Conservation (phyloP, 2,329 filamentous ascomycete genomes). For the Remersonia thermophila region DNA sequence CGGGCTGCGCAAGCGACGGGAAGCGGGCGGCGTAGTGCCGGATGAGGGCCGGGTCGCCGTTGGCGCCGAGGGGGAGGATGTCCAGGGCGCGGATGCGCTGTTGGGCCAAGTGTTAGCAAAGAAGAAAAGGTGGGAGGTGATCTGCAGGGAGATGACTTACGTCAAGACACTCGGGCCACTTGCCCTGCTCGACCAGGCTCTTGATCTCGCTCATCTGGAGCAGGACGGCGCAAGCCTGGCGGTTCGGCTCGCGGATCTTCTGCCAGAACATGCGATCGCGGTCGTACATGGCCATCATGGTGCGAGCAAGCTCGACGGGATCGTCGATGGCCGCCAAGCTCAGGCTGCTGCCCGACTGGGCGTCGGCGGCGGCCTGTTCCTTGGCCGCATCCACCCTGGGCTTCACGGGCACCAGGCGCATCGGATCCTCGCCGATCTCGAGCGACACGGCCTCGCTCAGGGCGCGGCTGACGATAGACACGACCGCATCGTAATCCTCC, state of each 20-base stretch:
- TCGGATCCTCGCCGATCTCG: conserved; percentile 69
- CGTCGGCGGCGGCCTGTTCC: conserved; percentile 22
- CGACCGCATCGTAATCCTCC: conserved; percentile 90
- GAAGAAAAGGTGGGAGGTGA: no score
- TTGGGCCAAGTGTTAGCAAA: conserved; percentile 1
- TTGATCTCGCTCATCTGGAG: conserved; percentile 52
- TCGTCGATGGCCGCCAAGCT: conserved; percentile 48
- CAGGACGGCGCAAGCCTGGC: conserved; percentile 42
- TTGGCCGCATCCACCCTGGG: conserved; percentile 42
- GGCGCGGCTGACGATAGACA: conserved; percentile 76
- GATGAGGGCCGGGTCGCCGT: conserved; percentile 65
- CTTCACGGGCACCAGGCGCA: conserved; percentile 69
- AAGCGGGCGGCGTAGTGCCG: conserved; percentile 73
- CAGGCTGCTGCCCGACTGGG: conserved; percentile 42
- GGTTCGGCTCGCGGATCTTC: conserved; percentile 44
- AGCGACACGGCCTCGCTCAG: conserved; percentile 81
- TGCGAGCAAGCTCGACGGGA: conserved; percentile 45
- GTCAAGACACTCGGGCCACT: conserved; percentile 47
- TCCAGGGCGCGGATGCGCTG: conserved; percentile 59
- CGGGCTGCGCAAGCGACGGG: conserved; percentile 61
- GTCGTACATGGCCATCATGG: conserved; percentile 53
- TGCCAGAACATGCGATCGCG: conserved; percentile 48
- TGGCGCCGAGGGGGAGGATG: conserved; percentile 67
- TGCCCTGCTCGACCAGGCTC: conserved; percentile 38
- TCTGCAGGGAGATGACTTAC: conserved; percentile 35